phyloP scores from a whole-genome alignment of 2,329 filamentous ascomycete genomes.

The Teratosphaeriaceae sp. region DNA sequence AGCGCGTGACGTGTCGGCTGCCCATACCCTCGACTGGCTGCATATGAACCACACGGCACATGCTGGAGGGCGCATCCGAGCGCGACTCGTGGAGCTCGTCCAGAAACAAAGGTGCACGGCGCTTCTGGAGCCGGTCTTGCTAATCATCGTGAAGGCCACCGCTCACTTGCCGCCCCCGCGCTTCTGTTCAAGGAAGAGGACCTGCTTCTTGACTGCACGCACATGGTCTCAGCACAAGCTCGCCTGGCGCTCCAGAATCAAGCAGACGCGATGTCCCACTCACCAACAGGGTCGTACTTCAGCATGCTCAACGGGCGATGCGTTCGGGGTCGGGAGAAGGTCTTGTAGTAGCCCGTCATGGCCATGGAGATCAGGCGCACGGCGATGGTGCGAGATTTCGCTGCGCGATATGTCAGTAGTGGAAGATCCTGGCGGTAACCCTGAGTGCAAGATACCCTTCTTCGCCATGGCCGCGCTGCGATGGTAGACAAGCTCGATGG shows the following conservation, averaged over 20 bases:
- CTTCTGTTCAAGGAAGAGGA: constrained; percentile 91
- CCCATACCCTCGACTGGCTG: too few relatives aligned
- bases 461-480: constrained; percentile 17
- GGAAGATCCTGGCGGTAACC: not conserved
- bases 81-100: too few relatives aligned
- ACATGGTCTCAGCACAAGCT: not conserved
- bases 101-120: too few relatives aligned
- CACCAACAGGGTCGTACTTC: constrained; percentile 97
- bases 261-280: constrained; percentile 28
- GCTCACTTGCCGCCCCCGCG: constrained; percentile 50
- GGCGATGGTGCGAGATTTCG: constrained; percentile 84
- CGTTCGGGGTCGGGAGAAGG: constrained; percentile 72
- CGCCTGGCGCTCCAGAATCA: too few relatives aligned
- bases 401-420: constrained; percentile 39
- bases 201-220: constrained; percentile 81
- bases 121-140: too few relatives aligned
- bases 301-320: constrained; percentile 89
- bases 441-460: constrained; percentile 20
- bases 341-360: constrained; percentile 97
- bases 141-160: too few relatives aligned
- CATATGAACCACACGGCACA: too few relatives aligned
- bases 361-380: constrained; percentile 98
- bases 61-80: too few relatives aligned
- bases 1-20: too few relatives aligned
- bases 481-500: not conserved